Evolutionary conservation across 169 alveolate species (phyloP).

Genomic region (Cryptosporidium tyzzeri): DNA sequence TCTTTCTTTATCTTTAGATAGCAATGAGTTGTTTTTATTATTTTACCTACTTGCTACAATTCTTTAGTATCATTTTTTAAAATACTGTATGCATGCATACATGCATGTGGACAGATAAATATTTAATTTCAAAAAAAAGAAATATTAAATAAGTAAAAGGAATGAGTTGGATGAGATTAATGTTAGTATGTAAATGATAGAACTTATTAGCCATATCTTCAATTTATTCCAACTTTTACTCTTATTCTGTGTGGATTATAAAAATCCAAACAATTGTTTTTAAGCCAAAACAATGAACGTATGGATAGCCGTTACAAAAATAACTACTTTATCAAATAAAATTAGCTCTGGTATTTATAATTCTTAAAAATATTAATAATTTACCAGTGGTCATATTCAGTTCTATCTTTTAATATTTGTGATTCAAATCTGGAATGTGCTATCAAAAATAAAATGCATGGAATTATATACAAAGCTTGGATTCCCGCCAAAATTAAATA

Average conservation of each 20-base stretch:
- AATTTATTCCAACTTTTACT: background rate
- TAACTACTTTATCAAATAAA: background rate
- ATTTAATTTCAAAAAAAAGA: background rate
- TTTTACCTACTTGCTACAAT: constrained; percentile 10
- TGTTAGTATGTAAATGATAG: too few species aligned
- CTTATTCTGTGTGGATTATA: background rate
- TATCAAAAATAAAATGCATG: constrained; percentile 54
- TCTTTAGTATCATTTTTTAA: background rate
- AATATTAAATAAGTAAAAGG: background rate
- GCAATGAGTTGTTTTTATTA: background rate
- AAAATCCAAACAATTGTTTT: too few species aligned
- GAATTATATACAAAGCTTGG: constrained; percentile 39
- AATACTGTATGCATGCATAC: background rate
- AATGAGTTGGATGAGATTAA: background rate
- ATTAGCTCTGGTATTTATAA: too few species aligned
- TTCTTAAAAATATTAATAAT: background rate
- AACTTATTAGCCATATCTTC: too few species aligned
- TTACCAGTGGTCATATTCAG: constrained; percentile 71
- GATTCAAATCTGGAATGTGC: constrained; percentile 62
- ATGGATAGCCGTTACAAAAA: background rate
- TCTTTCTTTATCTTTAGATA: background rate
- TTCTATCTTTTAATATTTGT: constrained; percentile 57
- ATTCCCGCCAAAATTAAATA: constrained; percentile 62
- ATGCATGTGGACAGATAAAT: background rate
- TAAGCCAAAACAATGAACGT: background rate